phyloP scores from a whole-genome alignment of 441 rosid species.

The Theobroma grandiflorum region DNA sequence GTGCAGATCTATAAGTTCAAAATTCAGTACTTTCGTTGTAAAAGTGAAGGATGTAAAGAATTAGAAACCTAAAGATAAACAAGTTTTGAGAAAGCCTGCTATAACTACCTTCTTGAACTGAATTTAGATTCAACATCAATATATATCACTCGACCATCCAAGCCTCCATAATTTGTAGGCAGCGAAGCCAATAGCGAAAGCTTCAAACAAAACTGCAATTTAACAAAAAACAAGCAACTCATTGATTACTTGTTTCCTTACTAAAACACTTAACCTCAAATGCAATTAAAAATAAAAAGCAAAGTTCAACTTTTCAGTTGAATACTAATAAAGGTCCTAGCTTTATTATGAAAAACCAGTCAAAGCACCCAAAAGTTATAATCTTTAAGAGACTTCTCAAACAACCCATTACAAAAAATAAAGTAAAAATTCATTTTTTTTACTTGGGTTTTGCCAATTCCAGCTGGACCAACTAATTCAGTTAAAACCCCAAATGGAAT shows the following conservation, averaged over 20 bases:
- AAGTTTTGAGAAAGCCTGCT: not conserved
- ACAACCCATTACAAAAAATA: not conserved
- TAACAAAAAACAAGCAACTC: slow-evolving; percentile 14
- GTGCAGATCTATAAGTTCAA: slow-evolving; percentile 11
- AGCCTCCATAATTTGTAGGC: slow-evolving; percentile 72
- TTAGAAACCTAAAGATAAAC: slow-evolving; percentile 13
- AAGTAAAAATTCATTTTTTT: not conserved
- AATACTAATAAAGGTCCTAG: not conserved
- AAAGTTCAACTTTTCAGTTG: not conserved
- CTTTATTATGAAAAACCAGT: not conserved
- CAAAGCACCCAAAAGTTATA: not conserved
- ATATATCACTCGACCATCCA: slow-evolving; percentile 81
- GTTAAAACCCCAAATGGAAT: slow-evolving; percentile 90
- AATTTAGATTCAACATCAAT: slow-evolving; percentile 89
- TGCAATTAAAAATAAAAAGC: not conserved
- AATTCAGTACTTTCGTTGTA: not conserved
- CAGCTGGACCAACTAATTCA: slow-evolving; percentile 90
- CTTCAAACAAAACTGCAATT: slow-evolving; percentile 79
- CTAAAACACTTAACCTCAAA: not conserved
- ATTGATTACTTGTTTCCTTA: not conserved
- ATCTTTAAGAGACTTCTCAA: not conserved
- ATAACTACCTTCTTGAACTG: slow-evolving; percentile 74
- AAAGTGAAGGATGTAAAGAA: slow-evolving; percentile 1
- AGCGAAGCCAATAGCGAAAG: slow-evolving; percentile 77
- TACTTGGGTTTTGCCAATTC: slow-evolving; percentile 95